Percentiles rank a stretch among this genome's conserved stretches.
phyloP scores from a whole-genome alignment of 148 eudicot genomes.

The Rhododendron mucronatum region DNA sequence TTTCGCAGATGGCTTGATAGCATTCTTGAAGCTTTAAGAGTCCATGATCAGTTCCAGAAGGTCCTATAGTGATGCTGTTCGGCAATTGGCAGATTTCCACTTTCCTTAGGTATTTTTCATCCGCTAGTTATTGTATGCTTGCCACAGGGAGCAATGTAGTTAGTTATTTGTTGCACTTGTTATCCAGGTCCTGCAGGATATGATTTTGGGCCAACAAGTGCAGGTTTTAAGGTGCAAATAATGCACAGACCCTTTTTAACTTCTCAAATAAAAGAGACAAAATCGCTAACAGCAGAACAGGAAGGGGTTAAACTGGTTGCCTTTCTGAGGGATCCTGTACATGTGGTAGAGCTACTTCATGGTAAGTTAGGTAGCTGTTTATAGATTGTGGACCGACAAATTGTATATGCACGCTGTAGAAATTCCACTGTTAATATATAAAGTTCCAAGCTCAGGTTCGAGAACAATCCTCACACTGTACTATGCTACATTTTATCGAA shows the following conservation, averaged over 20 bases:
- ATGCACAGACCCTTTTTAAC: background rate
- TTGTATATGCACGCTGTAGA: conserved; percentile 4
- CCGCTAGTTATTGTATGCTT: background rate
- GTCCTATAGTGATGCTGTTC: conserved; percentile 18
- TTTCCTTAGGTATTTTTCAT: background rate
- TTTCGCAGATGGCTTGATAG: conserved; percentile 68
- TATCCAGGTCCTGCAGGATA: background rate
- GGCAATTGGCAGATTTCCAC: background rate
- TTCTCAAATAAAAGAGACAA: background rate
- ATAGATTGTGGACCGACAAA: background rate
- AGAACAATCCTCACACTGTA: background rate
- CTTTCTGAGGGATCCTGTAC: conserved; percentile 7
- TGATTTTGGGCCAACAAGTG: background rate
- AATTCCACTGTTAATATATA: background rate
- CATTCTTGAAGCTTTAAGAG: conserved; percentile 70
- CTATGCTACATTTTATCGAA: background rate
- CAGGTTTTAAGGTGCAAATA: background rate
- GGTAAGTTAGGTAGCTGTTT: conserved; percentile 7
- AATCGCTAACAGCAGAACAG: conserved; percentile 5
- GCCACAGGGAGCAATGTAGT: background rate
- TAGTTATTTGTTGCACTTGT: background rate
- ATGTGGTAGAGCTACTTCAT: background rate
- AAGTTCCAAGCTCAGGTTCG: background rate
- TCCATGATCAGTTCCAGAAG: conserved; percentile 44
- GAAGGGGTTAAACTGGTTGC: conserved; percentile 7